Evolutionary conservation across 148 eudicot genomes (phyloP).

Genomic region (Amaranthus palmeri): DNA sequence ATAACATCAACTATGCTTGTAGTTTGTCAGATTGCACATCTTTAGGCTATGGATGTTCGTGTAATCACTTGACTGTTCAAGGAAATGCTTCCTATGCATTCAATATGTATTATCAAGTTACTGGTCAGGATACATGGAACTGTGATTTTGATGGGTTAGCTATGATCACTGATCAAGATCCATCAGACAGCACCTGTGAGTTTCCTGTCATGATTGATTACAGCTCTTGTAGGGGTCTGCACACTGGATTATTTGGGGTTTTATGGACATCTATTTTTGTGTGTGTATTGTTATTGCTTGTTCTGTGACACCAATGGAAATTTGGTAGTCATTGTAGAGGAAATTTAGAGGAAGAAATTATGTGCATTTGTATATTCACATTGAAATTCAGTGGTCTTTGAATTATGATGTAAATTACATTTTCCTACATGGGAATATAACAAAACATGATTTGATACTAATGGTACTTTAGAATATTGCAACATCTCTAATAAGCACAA

Average conservation of each 20-base stretch:
- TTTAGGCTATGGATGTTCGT: constrained; percentile 85
- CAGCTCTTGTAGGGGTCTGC: constrained; percentile 37
- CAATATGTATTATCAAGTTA: constrained; percentile 86
- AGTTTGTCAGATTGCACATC: constrained; percentile 86
- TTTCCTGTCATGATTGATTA: constrained; percentile 82
- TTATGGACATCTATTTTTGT: constrained; percentile 43
- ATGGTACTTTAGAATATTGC: too few relatives aligned
- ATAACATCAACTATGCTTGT: constrained; percentile 74
- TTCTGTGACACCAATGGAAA: constrained; percentile 19
- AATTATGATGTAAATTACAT: background rate
- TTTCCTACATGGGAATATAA: constrained; percentile 5
- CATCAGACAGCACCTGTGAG: constrained; percentile 54
- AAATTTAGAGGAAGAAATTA: constrained; percentile 7
- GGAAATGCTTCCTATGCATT: constrained; percentile 94
- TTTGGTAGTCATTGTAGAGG: constrained; percentile 3
- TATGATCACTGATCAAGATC: constrained; percentile 56
- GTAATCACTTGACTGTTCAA: constrained; percentile 44
- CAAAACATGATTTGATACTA: too few relatives aligned
- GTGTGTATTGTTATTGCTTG: constrained; percentile 50
- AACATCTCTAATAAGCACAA: too few relatives aligned
- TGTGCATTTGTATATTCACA: constrained; percentile 11
- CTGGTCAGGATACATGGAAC: constrained; percentile 63
- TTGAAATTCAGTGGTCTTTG: background rate
- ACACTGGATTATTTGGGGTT: constrained; percentile 31
- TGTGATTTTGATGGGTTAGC: constrained; percentile 86